These are phyloP conservation scores for Camellia oleifera DNA, from an alignment of 179 eudicot species.

Conservation along the genomic window DNA sequence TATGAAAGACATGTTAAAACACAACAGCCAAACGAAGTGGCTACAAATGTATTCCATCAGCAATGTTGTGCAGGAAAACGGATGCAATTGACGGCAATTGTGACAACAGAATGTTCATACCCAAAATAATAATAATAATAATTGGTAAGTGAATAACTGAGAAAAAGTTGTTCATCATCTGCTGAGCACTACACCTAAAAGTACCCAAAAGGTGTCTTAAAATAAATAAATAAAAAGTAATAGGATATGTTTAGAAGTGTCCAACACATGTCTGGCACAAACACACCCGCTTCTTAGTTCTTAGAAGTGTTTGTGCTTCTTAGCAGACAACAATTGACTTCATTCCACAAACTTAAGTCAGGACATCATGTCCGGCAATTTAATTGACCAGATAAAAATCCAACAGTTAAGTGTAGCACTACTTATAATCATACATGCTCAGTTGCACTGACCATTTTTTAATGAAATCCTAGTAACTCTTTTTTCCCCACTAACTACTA, in stretches of 20 bases:
- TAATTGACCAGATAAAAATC: neutral
- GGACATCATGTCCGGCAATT: neutral
- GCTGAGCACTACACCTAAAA: neutral
- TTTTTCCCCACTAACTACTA: neutral
- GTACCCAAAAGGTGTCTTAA: neutral
- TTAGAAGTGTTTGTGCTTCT: no score
- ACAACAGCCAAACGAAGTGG: neutral
- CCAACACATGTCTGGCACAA: no score
- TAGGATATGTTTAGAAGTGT: no score
- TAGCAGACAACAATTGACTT: neutral
- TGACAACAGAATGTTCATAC: no score
- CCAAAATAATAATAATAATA: no score
- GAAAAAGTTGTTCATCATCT: neutral
- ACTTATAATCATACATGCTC: neutral
- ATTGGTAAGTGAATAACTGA: neutral
- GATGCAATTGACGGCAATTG: no score
- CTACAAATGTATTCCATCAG: neutral
- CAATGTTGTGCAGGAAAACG: neutral
- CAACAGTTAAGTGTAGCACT: neutral
- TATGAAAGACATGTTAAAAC: neutral
- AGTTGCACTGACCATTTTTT: neutral
- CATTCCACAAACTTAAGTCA: neutral
- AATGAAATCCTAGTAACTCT: neutral
- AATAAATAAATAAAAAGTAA: no score
- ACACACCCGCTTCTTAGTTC: no score